A percentile compares a stretch with the other conserved stretches of the same genome.
Evolutionary conservation across 2,329 filamentous ascomycete species (phyloP).

Genomic region (Trichoderma citrinoviride): DNA sequence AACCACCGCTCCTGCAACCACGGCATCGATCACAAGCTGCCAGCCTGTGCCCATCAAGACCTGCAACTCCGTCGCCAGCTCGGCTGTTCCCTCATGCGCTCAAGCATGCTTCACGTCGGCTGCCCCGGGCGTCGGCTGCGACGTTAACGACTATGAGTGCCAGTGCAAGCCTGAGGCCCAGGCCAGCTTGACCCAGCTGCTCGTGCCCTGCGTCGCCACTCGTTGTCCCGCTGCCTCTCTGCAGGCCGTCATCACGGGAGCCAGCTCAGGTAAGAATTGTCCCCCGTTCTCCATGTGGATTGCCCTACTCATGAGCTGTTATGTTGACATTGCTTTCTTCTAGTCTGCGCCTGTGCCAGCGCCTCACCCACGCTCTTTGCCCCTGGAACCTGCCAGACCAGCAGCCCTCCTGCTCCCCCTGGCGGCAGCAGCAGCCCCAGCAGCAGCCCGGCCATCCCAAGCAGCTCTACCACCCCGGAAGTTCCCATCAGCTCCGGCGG

Average conservation of each 20-base stretch:
- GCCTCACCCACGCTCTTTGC: conserved; percentile 1
- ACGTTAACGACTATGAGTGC: conserved; percentile 30
- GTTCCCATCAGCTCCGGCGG: not conserved
- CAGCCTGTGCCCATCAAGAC: conserved; percentile 22
- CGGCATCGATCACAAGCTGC: conserved; percentile 2
- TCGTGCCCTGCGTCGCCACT: conserved; percentile 31
- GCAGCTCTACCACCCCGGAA: no score
- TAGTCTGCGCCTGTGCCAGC: conserved; percentile 27
- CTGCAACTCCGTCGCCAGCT: conserved; percentile 30
- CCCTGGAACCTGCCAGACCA: no score
- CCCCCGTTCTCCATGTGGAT: no score
- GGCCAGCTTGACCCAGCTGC: conserved; percentile 27
- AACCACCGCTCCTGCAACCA: not conserved
- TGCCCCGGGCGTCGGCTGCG: conserved; percentile 31
- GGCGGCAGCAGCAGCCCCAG: not conserved
- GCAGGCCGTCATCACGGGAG: conserved; percentile 29
- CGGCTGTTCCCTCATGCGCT: conserved; percentile 31
- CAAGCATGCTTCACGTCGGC: conserved; percentile 31
- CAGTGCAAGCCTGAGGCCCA: conserved; percentile 30
- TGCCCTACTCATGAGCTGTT: no score
- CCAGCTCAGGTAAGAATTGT: conserved; percentile 18
- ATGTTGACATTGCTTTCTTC: no score
- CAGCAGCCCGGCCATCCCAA: no score
- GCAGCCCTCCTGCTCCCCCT: no score
- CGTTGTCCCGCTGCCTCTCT: conserved; percentile 27